Evolutionary conservation across 202 grass and related monocot species (phyloP), one percentile per base, ranked within the genome.

Genomic region (Musa balbisiana): DNA sequence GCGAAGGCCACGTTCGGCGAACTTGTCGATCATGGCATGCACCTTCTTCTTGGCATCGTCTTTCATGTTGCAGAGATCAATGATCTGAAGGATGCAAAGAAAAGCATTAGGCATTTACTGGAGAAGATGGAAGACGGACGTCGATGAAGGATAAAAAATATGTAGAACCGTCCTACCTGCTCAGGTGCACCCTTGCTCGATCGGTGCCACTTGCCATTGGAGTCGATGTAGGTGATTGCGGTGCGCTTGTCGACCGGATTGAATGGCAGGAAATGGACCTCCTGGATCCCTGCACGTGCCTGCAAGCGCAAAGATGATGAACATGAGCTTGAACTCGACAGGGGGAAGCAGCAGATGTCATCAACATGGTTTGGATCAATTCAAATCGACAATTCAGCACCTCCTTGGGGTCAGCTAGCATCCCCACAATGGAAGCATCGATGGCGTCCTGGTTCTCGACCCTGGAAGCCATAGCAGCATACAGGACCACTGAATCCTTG

Each of bases 401-500:
- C 76, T 96, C 92, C 70, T 96, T 96, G 69, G 89, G 85, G 72
- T 96, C 85, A 10, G 81, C 81, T 17, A 96, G 87, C 92, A 96
- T 96, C 72, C 78, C 81, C 43, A 96, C 92, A 73, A 96, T 89
- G 66, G 86, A 96, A 13, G 89, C 87, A 88, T 96, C 92, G 3
- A 96, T 96, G 76, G 89, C 92, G 69, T 96, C 92, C 85, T 96
- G 92, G 85, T 96, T 96, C 87, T 92, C 92, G n/a, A 96, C 85
- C 14, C 92, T 90, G 8, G 92, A 96, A 0, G 92, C 89, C 51
- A 85, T 72, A 5, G 92, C 89, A 9, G 92, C 85, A 62, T 86
- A 92, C 23, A 96, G 85, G 58, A 96, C 78, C 17, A 96, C 79
- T 67, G 83, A 85, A 3, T 96, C 92, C 90, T 88, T 96, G 80